A percentile compares a stretch with the other conserved stretches of the same genome.
Conservation (phyloP, 2,329 filamentous ascomycete species). For the Alternaria atra region DNA sequence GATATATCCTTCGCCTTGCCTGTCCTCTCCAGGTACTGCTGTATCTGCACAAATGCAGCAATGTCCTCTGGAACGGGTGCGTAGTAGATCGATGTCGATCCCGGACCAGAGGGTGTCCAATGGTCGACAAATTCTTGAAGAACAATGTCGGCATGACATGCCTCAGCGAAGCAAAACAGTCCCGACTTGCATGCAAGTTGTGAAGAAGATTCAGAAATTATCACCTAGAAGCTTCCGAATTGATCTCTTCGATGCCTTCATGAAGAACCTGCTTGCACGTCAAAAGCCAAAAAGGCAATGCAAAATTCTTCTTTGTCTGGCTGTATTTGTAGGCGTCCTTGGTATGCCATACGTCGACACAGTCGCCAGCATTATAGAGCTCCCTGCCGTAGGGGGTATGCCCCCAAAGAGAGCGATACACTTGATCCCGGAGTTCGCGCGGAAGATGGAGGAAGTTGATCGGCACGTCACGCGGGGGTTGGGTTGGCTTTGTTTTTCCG, state of each 20-base stretch:
- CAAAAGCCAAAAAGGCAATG: constrained; percentile 18
- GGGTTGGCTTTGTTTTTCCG: background rate
- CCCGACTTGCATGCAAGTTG: too few relatives aligned
- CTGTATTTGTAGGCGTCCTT: background rate
- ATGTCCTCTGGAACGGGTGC: too few relatives aligned
- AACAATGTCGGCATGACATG: background rate
- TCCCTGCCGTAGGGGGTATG: background rate
- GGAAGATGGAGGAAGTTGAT: constrained; percentile 14
- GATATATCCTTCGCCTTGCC: too few relatives aligned
- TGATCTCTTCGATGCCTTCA: constrained; percentile 7
- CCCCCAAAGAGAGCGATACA: constrained; percentile 12
- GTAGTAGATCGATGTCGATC: too few relatives aligned
- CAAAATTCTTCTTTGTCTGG: background rate
- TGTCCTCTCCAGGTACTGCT: too few relatives aligned
- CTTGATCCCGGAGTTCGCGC: constrained; percentile 17
- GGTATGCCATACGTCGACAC: background rate
- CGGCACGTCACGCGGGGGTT: constrained; percentile 5
- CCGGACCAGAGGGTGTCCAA: too few relatives aligned
- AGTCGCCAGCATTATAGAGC: background rate
- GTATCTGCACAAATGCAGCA: too few relatives aligned
- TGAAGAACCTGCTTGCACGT: constrained; percentile 11
- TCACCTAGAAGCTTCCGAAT: background rate
- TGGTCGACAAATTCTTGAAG: too few relatives aligned
- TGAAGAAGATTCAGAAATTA: too few relatives aligned
- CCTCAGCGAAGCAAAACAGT: background rate